Conservation (phyloP, 768 basidiomycete species). For the Auricularia heimuer region DNA sequence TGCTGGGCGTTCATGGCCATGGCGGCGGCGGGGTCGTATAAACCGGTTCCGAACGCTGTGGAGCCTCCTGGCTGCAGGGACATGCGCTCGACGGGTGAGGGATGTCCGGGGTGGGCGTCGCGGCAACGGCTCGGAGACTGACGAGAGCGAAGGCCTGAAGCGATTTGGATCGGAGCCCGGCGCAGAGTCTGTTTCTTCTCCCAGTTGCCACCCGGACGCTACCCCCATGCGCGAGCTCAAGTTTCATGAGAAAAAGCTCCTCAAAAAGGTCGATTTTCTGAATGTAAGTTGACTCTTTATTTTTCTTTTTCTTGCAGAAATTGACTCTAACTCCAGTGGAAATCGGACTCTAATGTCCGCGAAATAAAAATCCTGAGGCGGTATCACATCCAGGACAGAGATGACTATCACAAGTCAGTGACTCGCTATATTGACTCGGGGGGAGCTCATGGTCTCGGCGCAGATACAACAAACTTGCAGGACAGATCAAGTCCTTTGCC, state of each 20-base stretch:
- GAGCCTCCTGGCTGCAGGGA: not conserved
- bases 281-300: constrained; percentile 44
- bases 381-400: constrained; percentile 91
- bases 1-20: constrained; percentile 4
- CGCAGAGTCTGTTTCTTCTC: not conserved
- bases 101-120: not conserved
- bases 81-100: not conserved
- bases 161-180: not conserved
- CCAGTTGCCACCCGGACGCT: not conserved
- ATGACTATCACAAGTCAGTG: constrained; percentile 81
- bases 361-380: constrained; percentile 92
- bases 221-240: constrained; percentile 75
- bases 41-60: not conserved
- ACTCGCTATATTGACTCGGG: not conserved
- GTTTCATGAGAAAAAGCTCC: constrained; percentile 88
- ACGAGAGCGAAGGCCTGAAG: not conserved
- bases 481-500: constrained; percentile 72
- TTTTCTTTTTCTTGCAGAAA: not conserved
- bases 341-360: constrained; percentile 81
- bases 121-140: not conserved
- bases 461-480: constrained; percentile 92
- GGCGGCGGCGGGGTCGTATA: constrained; percentile 7
- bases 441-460: constrained; percentile 3
- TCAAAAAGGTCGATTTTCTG: constrained; percentile 96
- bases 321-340: constrained; percentile 56